Percentiles rank a stretch among this genome's conserved stretches.
These are phyloP conservation scores for Fomitiporia mediterranea DNA, from an alignment of 1,284 basidiomycete species.

Conservation along the genomic window DNA sequence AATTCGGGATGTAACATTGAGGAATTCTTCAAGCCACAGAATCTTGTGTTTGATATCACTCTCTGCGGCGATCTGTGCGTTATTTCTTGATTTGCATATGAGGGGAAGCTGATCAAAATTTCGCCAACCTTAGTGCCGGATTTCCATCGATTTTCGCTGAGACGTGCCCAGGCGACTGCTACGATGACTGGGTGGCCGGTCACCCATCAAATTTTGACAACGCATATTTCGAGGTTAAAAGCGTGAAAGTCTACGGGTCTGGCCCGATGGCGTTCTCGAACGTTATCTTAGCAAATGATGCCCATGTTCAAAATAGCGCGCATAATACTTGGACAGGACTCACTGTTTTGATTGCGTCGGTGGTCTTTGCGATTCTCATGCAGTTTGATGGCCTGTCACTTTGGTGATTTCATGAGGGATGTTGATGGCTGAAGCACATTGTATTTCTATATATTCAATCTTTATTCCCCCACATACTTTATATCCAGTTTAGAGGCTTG, in stretches of 20 bases:
- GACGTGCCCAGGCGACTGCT: slow-evolving; percentile 65
- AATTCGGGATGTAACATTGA: slow-evolving; percentile 53
- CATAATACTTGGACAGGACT: background rate
- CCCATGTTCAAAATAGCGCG: background rate
- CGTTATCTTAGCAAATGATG: slow-evolving; percentile 12
- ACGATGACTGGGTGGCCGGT: slow-evolving; percentile 72
- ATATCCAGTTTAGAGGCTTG: too few species aligned
- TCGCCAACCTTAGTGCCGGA: slow-evolving; percentile 40
- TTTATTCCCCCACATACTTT: too few species aligned
- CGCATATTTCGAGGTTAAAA: slow-evolving; percentile 74
- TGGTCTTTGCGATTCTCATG: slow-evolving; percentile 4
- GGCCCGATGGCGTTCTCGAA: slow-evolving; percentile 2
- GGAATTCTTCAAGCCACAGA: slow-evolving; percentile 59
- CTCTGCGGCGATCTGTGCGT: slow-evolving; percentile 60
- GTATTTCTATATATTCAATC: background rate
- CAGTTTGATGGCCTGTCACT: background rate
- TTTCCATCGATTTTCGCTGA: slow-evolving; percentile 47
- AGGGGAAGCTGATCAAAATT: slow-evolving; percentile 23
- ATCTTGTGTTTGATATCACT: slow-evolving; percentile 70
- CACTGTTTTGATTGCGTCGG: background rate
- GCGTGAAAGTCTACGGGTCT: slow-evolving; percentile 35
- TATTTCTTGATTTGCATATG: slow-evolving; percentile 23
- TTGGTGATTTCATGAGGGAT: background rate
- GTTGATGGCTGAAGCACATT: background rate
- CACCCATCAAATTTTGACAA: slow-evolving; percentile 59